phyloP scores from a whole-genome alignment of 2,329 filamentous ascomycete genomes.

The Cladosporium sp. region DNA sequence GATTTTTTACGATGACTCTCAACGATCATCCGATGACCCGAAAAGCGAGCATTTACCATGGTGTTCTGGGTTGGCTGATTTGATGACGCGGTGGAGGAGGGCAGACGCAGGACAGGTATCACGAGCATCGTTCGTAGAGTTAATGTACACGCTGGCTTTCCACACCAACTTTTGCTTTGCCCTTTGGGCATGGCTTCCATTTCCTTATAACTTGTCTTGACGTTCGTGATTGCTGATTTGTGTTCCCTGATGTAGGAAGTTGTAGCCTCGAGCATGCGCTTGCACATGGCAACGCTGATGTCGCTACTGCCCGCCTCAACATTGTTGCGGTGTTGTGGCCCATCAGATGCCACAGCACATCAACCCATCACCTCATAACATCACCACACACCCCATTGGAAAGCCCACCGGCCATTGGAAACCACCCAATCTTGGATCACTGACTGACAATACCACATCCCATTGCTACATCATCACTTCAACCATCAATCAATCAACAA shows the following conservation, averaged over 20 bases:
- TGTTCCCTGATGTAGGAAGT: neutral
- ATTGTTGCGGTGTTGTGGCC: neutral
- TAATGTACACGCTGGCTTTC: slow-evolving; percentile 16
- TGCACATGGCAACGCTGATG: neutral
- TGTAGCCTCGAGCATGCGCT: neutral
- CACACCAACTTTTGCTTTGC: neutral
- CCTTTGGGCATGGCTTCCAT: neutral
- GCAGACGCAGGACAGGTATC: slow-evolving; percentile 2
- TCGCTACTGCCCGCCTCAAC: neutral
- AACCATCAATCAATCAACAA: slow-evolving; percentile 2
- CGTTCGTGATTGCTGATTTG: neutral
- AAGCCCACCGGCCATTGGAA: neutral
- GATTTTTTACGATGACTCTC: slow-evolving; percentile 29
- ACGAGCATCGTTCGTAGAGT: slow-evolving; percentile 17
- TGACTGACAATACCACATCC: neutral
- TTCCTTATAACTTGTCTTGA: neutral
- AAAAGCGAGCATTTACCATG: slow-evolving; percentile 22
- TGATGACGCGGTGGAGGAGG: slow-evolving; percentile 13
- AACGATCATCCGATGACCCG: slow-evolving; percentile 29
- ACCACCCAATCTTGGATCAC: slow-evolving; percentile 6
- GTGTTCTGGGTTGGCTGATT: slow-evolving; percentile 19
- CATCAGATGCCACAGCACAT: neutral
- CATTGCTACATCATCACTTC: slow-evolving; percentile 12
- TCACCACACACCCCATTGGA: slow-evolving; percentile 2
- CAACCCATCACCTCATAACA: neutral